phyloP scores from a whole-genome alignment of 2,329 filamentous ascomycete species.

The Cytospora piceicola region DNA sequence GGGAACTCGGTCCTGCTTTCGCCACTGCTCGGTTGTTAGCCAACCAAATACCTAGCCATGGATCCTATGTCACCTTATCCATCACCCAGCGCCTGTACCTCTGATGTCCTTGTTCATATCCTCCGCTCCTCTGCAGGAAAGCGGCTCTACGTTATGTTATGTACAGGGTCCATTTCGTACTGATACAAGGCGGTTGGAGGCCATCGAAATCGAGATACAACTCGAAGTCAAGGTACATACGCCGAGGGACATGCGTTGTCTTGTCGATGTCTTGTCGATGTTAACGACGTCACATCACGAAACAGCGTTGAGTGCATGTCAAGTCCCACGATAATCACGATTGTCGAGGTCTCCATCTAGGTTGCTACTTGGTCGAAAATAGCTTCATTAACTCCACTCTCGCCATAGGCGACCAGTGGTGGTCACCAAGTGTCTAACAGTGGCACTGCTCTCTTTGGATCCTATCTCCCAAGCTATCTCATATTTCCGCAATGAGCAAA shows the following conservation, averaged over 20 bases:
- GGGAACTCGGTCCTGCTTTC: slow-evolving; percentile 7
- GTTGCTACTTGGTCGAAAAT: not conserved
- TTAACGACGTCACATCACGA: not conserved
- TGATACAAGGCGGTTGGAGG: slow-evolving; percentile 4
- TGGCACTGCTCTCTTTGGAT: not conserved
- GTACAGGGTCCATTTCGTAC: slow-evolving; percentile 13
- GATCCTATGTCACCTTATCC: not conserved
- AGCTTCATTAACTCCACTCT: not conserved
- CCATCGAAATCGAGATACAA: not conserved
- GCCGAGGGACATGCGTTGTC: not conserved
- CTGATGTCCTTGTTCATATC: not conserved
- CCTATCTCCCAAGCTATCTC: not conserved
- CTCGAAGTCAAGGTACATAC: slow-evolving; percentile 2
- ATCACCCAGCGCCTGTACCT: slow-evolving; percentile 20
- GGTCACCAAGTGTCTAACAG: not conserved
- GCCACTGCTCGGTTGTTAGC: not conserved
- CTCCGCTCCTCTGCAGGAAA: not conserved
- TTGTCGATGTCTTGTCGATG: too few relatives aligned
- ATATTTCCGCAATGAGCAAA: not conserved
- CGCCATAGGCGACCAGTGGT: not conserved
- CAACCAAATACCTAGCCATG: slow-evolving; percentile 12
- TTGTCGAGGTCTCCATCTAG: not conserved
- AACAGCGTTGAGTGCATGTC: not conserved
- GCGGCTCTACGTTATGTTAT: slow-evolving; percentile 4
- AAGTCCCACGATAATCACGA: not conserved